Evolutionary conservation across 768 basidiomycete species (phyloP), one percentile per base, ranked within the genome.

Genomic region (Pisolithus marmoratus): DNA sequence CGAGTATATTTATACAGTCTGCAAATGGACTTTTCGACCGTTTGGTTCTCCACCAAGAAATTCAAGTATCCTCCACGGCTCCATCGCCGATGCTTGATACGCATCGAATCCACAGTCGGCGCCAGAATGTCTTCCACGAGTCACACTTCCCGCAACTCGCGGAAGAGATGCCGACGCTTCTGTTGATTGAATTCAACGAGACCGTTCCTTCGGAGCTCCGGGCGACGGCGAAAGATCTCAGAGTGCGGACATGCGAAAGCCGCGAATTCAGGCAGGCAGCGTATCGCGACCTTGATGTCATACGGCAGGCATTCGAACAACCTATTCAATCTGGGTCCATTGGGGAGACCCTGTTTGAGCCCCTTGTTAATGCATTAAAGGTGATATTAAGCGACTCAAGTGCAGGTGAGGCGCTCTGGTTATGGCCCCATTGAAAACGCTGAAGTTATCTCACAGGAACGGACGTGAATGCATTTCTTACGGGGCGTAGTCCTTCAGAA

Each of bases 241-340:
- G 87, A 8, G 70, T 74, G 49, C 69, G 70, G 4, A 72, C 89
- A 8, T 90, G 85, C 59, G 75, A 80, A 53, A 76, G 79, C 46
- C 70, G 73, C 23, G 79, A 81, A n/a, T 90, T 91, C 65, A 81
- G 87, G 5, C 81, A 83, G 60, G 87, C 83, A 1, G 84, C 85
- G 29, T 88, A 87, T 58, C 78, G 84, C 11, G 86, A 90, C 61
- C 73, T 91, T 36, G 84, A 85, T 54, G 77, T 81, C 1, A 81
- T 89, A 38, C 77, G 84, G 41, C 71, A 74, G 54, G 83, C 84
- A 0, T 90, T 91, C 48, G 87, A 88, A 59, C 72, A 76, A 23
- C 76, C 80, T 7, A 70, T 85, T 22, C 76, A 77, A 49, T 72
- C 78, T 5, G 72, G 76, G 44, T 69, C 55, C 57, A 72, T 71